These are phyloP conservation scores for Pichia kudriavzevii DNA, from an alignment of 1,139 yeast genomes.

Conservation along the genomic window DNA sequence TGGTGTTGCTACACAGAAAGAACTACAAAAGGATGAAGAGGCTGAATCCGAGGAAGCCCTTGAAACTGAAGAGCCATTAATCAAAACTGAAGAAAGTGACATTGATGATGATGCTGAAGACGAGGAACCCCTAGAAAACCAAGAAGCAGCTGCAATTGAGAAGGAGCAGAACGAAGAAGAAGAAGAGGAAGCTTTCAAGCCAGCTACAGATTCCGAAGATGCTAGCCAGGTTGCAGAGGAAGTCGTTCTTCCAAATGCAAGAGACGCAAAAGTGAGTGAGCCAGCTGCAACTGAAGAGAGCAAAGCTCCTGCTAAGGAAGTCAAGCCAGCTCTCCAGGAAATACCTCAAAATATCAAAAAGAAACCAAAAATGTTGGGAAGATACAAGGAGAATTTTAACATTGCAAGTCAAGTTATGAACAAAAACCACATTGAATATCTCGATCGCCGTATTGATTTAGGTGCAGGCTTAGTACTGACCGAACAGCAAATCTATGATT, in stretches of 20 bases:
- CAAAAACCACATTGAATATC: constrained; percentile 38
- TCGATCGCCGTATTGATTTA: constrained; percentile 42
- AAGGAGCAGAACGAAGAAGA: constrained; percentile 1
- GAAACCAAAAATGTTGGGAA: constrained; percentile 41
- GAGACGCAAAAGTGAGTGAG: not conserved
- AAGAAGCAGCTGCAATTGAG: constrained; percentile 9
- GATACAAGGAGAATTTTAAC: constrained; percentile 43
- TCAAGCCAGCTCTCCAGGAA: constrained; percentile 21
- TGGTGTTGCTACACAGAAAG: no score
- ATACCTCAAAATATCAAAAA: constrained; percentile 36
- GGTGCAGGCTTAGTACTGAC: constrained; percentile 52
- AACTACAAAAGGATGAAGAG: not conserved
- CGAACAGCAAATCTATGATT: constrained; percentile 47
- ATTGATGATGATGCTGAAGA: constrained; percentile 6
- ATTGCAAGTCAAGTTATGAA: constrained; percentile 43
- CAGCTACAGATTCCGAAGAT: not conserved
- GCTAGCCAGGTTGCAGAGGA: constrained; percentile 1
- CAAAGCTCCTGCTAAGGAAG: constrained; percentile 8
- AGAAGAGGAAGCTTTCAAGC: constrained; percentile 2
- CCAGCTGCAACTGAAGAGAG: constrained; percentile 3
- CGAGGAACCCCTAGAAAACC: constrained; percentile 8
- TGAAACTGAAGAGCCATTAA: constrained; percentile 2
- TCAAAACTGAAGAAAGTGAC: constrained; percentile 19
- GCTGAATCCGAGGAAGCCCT: not conserved
- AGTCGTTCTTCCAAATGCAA: constrained; percentile 3